Evolutionary conservation across 148 eudicot species (phyloP), one percentile per base, ranked within the genome.

Genomic region (Nyssa sinensis): DNA sequence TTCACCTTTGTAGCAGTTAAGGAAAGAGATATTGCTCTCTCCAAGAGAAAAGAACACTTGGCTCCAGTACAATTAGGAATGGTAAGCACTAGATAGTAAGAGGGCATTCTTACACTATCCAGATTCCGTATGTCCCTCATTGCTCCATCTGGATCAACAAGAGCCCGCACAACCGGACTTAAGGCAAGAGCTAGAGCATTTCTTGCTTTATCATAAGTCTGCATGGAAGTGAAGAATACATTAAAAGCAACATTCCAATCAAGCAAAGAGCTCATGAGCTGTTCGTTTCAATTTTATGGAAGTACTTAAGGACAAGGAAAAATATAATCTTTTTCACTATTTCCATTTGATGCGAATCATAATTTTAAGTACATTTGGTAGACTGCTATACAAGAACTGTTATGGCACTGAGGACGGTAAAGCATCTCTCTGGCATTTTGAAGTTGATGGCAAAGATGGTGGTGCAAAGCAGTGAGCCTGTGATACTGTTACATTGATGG

Each of bases 61-160:
- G 19, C 23, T 55, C 24, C 9, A 55, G 59, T 7, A n/a, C 24
- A 55, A 55, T 1, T 5, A 64, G 19, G 17, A 39, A 64, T 41
- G 21, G 62, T 34, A 47, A 57, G 61, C 37, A 66, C 35, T 53
- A 73, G 60, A 61, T 19, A 47, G 28, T n/a, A 49, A 25, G 30
- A 53, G 17, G 35, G 33, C 28, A 58, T 72, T 76, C 90, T 77
- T 84, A 95, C 98, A 77, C 83, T 88, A 82, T 95, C 98, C 74
- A 95, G 81, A 77, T 92, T 82, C 65, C 98, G 84, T 80, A 95
- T 92, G 65, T 86, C 84, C 78, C 80, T 83, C 96, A 95, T 80
- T 62, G 98, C 98, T 69, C 98, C 98, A 87, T 95, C 96, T 75
- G 98, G 97, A 75, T 95, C 97, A 84, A 95, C 92, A 77, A 95